phyloP scores from a whole-genome alignment of 306 rosid genomes.

The Gastrolobium bilobum region DNA sequence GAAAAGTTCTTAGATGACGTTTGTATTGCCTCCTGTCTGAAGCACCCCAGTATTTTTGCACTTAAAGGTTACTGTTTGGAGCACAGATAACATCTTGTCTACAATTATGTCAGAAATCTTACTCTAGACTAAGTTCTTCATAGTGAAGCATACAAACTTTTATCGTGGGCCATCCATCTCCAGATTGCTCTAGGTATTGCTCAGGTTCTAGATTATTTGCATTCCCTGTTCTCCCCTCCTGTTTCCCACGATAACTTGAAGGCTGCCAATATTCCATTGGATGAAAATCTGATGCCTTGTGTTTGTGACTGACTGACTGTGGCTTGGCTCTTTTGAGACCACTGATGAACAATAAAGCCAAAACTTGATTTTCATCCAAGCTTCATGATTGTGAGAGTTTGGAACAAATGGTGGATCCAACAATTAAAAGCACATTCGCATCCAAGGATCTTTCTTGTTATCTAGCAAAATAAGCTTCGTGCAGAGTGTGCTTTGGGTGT shows the following conservation, averaged over 20 bases:
- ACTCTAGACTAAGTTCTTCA: constrained; percentile 80
- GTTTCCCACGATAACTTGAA: constrained; percentile 84
- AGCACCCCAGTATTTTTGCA: constrained; percentile 82
- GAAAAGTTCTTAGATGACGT: constrained; percentile 84
- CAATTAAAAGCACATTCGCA: constrained; percentile 68
- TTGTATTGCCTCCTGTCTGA: constrained; percentile 77
- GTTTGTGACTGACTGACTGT: constrained; percentile 60
- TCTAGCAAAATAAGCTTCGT: neutral
- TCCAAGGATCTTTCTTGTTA: constrained; percentile 67
- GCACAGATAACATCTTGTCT: constrained; percentile 85
- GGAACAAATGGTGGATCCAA: constrained; percentile 76
- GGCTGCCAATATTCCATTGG: constrained; percentile 88
- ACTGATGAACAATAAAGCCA: constrained; percentile 63
- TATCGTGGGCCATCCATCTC: constrained; percentile 83
- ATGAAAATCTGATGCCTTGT: constrained; percentile 80
- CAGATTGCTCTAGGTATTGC: constrained; percentile 83
- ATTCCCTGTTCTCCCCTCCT: constrained; percentile 82
- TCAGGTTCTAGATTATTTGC: constrained; percentile 87
- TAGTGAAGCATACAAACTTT: constrained; percentile 65
- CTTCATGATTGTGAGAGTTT: constrained; percentile 81
- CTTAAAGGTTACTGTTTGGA: constrained; percentile 86
- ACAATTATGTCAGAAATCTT: constrained; percentile 73
- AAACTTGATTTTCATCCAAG: constrained; percentile 69
- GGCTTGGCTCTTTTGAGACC: constrained; percentile 83
- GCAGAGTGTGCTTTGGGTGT: no score